phyloP scores from a whole-genome alignment of 2,329 filamentous ascomycete species.

The Sclerotinia subarctica region DNA sequence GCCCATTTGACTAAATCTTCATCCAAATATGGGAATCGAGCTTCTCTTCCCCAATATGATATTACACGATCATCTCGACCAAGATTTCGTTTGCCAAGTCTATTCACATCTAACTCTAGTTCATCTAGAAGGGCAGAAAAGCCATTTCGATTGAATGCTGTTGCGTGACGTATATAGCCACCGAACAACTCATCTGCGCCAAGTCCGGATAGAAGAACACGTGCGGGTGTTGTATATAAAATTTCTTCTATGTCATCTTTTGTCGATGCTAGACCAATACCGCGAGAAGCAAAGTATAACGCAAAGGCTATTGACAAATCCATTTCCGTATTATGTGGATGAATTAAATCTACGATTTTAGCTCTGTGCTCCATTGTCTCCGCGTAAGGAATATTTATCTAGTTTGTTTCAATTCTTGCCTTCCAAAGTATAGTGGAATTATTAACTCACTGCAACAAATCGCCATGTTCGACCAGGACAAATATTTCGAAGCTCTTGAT shows the following conservation, averaged over 20 bases:
- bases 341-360: conserved; percentile 72
- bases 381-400: conserved; percentile 77
- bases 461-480: conserved; percentile 74
- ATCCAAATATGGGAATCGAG: conserved; percentile 86
- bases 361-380: conserved; percentile 68
- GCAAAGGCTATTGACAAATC: conserved; percentile 91
- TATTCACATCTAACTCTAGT: conserved; percentile 76
- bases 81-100: conserved; percentile 89
- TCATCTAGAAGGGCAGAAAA: conserved; percentile 74
- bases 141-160: conserved; percentile 67
- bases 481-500: conserved; percentile 65
- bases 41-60: conserved; percentile 84
- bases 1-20: conserved; percentile 83
- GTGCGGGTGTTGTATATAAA: conserved; percentile 65
- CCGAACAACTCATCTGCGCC: conserved; percentile 96
- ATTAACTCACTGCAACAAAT: conserved; percentile 66
- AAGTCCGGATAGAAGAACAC: conserved; percentile 85
- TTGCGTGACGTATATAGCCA: conserved; percentile 81
- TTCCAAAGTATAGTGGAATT: conserved; percentile 14
- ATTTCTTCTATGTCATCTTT: conserved; percentile 23
- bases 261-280: conserved; percentile 46
- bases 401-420: conserved; percentile 21
- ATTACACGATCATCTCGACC: conserved; percentile 91
- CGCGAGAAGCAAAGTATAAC: conserved; percentile 90
- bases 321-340: conserved; percentile 97